phyloP scores from a whole-genome alignment of 768 basidiomycete species.

The Daedaleopsis sinensis region DNA sequence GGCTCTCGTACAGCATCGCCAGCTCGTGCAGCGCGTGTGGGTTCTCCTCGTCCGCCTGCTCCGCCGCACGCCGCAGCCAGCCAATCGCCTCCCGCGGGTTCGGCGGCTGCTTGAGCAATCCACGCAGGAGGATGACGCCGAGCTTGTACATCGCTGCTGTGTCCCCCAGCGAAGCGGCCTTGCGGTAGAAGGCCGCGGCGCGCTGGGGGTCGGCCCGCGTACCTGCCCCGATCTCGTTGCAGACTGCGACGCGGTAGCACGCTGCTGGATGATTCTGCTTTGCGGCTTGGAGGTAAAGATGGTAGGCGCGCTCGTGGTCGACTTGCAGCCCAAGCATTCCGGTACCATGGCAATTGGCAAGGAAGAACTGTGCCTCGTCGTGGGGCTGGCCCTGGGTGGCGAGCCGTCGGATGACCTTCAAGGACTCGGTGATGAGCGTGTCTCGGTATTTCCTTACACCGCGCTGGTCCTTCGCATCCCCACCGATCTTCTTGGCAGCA shows the following conservation, averaged over 20 bases:
- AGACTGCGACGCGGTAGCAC: slow-evolving; percentile 96
- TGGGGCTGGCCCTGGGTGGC: slow-evolving; percentile 92
- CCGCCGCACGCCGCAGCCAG: slow-evolving; percentile 93
- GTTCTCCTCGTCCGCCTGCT: slow-evolving; percentile 97
- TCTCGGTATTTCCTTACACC: slow-evolving; percentile 92
- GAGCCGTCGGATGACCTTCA: slow-evolving; percentile 90
- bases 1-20: slow-evolving; percentile 81
- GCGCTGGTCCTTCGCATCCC: slow-evolving; percentile 73
- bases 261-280: slow-evolving; percentile 97
- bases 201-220: slow-evolving; percentile 86
- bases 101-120: slow-evolving; percentile 76
- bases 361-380: slow-evolving; percentile 97
- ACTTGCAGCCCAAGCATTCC: slow-evolving; percentile 95
- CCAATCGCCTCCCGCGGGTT: slow-evolving; percentile 92
- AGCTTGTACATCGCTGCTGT: slow-evolving; percentile 99
- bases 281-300: slow-evolving; percentile 93
- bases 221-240: slow-evolving; percentile 98
- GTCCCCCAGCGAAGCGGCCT: slow-evolving; percentile 94
- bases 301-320: slow-evolving; percentile 97
- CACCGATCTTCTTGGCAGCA: slow-evolving; percentile 90
- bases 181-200: slow-evolving; percentile 94
- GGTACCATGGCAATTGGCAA: slow-evolving; percentile 96
- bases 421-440: slow-evolving; percentile 79
- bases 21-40: slow-evolving; percentile 97
- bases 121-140: slow-evolving; percentile 95